A percentile compares a stretch with the other conserved stretches of the same genome.
These are phyloP conservation scores for Leccinum arenicola DNA, from an alignment of 768 basidiomycete genomes.

Conservation along the genomic window DNA sequence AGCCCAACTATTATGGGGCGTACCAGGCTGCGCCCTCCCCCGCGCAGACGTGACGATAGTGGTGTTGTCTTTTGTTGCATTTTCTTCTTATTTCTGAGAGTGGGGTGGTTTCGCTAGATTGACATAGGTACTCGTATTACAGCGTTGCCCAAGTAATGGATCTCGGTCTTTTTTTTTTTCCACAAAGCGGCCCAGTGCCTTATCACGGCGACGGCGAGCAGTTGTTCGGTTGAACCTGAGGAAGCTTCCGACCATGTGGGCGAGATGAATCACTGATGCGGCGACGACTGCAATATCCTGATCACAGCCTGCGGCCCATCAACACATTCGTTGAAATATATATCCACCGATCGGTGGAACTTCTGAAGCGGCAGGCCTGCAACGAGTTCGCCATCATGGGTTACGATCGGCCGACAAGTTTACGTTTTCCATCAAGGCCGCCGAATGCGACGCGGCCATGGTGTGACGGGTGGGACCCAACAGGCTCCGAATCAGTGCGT, in stretches of 20 bases:
- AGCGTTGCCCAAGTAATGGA: slow-evolving; percentile 19
- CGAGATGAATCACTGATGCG: neutral
- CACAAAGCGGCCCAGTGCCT: neutral
- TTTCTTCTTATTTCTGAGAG: neutral
- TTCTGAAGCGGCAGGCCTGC: neutral
- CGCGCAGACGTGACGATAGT: slow-evolving; percentile 24
- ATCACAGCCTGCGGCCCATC: neutral
- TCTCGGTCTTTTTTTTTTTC: neutral
- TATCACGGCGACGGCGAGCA: neutral
- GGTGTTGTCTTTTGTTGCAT: neutral
- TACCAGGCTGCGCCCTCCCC: slow-evolving; percentile 32
- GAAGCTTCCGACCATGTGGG: neutral
- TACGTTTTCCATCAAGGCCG: neutral
- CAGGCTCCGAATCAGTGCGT: no score
- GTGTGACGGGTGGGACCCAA: no score
- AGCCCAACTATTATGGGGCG: slow-evolving; percentile 32
- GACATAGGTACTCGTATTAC: slow-evolving; percentile 11
- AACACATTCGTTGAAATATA: neutral
- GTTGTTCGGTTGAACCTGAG: neutral
- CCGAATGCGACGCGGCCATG: neutral
- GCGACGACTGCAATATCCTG: neutral
- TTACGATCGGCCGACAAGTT: neutral
- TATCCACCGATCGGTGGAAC: neutral
- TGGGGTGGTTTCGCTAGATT: slow-evolving; percentile 19
- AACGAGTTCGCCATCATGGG: neutral